A percentile compares a stretch with the other conserved stretches of the same genome.
These are phyloP conservation scores for Heliamphora pulchella DNA, from an alignment of 179 eudicot genomes.

Conservation along the genomic window DNA sequence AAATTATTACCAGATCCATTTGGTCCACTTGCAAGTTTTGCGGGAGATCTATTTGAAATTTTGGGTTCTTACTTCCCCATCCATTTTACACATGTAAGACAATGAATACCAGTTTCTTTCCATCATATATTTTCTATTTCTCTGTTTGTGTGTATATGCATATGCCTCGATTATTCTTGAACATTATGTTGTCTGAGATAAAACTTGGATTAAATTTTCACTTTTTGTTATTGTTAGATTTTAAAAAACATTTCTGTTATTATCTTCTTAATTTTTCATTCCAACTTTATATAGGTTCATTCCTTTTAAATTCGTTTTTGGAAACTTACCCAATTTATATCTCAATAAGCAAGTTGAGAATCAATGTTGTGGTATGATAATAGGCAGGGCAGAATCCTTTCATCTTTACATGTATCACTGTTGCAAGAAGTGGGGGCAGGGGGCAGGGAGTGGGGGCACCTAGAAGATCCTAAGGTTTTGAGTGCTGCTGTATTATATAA, in stretches of 20 bases:
- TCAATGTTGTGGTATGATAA: background rate
- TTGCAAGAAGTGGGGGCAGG: no score
- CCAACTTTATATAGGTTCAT: background rate
- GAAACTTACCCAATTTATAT: background rate
- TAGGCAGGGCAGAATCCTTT: background rate
- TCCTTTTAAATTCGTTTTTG: background rate
- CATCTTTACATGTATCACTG: background rate
- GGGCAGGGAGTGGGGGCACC: no score
- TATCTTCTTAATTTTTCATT: background rate
- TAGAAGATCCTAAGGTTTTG: no score
- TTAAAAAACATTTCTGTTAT: background rate
- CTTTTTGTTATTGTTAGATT: background rate
- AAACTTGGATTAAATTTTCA: background rate
- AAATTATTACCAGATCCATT: slow-evolving; percentile 46
- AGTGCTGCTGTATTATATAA: no score
- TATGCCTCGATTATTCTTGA: background rate
- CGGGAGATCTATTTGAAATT: slow-evolving; percentile 72
- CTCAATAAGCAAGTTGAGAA: background rate
- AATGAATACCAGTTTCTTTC: background rate
- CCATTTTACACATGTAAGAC: slow-evolving; percentile 85
- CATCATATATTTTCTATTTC: background rate
- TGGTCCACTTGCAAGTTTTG: slow-evolving; percentile 62
- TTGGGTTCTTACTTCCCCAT: slow-evolving; percentile 85
- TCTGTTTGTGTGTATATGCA: background rate
- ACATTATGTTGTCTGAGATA: background rate